These are phyloP conservation scores for Russula brevipes DNA, from an alignment of 768 basidiomycete genomes.

Conservation along the genomic window DNA sequence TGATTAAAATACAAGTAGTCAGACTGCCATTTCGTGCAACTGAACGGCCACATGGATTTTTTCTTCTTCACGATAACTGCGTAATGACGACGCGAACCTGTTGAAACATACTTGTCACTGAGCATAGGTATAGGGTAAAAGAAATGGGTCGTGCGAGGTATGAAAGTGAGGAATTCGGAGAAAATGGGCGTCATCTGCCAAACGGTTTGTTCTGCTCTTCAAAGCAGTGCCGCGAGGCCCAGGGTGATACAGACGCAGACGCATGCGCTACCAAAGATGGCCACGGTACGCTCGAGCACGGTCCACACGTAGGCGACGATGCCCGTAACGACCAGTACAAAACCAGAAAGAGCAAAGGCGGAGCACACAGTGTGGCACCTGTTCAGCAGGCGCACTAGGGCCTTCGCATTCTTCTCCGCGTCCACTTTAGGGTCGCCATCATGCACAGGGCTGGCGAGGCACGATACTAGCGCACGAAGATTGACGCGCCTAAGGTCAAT, in stretches of 20 bases:
- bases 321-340: conserved; percentile 17
- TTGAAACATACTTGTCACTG: background rate
- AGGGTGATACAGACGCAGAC: conserved; percentile 13
- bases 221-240: conserved; percentile 15
- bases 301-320: conserved; percentile 19
- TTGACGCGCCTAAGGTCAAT: conserved; percentile 16
- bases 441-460: background rate
- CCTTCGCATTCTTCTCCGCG: conserved; percentile 11
- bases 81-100: background rate
- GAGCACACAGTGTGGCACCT: conserved; percentile 19
- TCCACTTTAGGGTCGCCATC: conserved; percentile 1
- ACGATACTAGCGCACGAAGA: background rate
- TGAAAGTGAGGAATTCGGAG: background rate
- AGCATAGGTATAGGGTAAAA: background rate
- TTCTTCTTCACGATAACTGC: background rate
- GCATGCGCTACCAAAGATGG: conserved; percentile 22
- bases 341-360: conserved; percentile 17
- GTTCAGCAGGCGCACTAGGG: conserved; percentile 16
- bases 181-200: background rate
- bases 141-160: background rate
- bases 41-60: background rate
- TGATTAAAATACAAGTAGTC: background rate
- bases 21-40: background rate
- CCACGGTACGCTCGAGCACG: conserved; percentile 11
- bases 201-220: background rate